Conservation (phyloP, 2,329 filamentous ascomycete genomes). For the Cladosporium cucumerinum region DNA sequence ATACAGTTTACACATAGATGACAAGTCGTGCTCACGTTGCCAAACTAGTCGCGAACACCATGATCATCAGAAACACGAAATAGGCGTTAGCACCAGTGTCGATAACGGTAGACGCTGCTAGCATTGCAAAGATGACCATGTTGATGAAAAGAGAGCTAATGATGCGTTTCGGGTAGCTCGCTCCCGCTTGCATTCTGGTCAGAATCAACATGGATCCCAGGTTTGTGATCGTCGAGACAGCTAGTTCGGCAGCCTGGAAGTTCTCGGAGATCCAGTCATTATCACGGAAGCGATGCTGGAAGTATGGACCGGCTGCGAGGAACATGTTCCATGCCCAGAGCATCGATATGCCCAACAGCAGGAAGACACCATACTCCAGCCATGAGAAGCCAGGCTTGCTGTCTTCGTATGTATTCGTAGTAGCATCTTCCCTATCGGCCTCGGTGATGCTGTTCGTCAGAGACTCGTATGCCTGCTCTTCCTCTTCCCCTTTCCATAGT, state of each 20-base stretch:
- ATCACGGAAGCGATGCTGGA: constrained; percentile 73
- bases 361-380: constrained; percentile 81
- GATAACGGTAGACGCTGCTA: constrained; percentile 74
- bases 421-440: constrained; percentile 19
- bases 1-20: not conserved
- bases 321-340: constrained; percentile 99
- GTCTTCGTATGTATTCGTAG: constrained; percentile 10
- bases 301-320: constrained; percentile 89
- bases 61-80: constrained; percentile 75
- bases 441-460: constrained; percentile 25
- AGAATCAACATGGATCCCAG: constrained; percentile 72
- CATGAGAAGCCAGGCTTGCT: constrained; percentile 63
- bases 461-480: constrained; percentile 34
- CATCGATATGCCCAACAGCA: constrained; percentile 86
- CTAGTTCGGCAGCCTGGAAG: constrained; percentile 87
- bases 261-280: constrained; percentile 70
- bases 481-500: constrained; percentile 28
- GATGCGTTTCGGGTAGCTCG: constrained; percentile 87
- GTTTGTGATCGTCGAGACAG: constrained; percentile 81
- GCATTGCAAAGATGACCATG: constrained; percentile 68
- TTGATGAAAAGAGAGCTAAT: constrained; percentile 73
- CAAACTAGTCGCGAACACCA: constrained; percentile 75
- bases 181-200: constrained; percentile 73
- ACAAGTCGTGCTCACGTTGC: constrained; percentile 52
- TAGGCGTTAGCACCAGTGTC: constrained; percentile 63